These are phyloP conservation scores for Globisporangium mamillatum DNA, from an alignment of 352 stramenopile species.

Conservation along the genomic window DNA sequence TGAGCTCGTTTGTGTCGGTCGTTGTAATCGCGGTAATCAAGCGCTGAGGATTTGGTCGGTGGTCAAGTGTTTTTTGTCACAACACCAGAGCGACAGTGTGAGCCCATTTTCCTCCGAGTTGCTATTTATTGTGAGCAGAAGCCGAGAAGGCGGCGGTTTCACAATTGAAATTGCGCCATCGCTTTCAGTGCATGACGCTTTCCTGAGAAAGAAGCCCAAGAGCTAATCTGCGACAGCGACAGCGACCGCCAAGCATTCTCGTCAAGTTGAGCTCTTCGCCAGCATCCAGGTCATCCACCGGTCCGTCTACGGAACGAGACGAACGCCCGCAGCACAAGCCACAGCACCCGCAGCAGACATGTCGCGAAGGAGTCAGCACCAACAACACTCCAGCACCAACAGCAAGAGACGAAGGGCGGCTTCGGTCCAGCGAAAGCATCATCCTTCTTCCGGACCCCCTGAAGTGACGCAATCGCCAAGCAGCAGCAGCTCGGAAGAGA, in stretches of 20 bases:
- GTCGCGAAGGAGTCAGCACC: not conserved
- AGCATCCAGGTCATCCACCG: not conserved
- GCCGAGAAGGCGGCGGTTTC: not conserved
- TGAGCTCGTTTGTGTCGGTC: not conserved
- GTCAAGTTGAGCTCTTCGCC: not conserved
- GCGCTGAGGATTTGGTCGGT: not conserved
- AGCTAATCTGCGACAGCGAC: conserved; percentile 2
- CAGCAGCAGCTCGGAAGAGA: not conserved
- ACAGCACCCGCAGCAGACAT: not conserved
- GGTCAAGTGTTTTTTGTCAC: not conserved
- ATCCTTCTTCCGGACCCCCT: not conserved
- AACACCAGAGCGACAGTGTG: not conserved
- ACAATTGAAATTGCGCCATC: not conserved
- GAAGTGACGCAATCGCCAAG: not conserved
- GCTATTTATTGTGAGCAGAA: not conserved
- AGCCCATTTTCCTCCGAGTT: not conserved
- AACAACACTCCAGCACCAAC: not conserved
- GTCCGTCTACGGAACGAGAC: not conserved
- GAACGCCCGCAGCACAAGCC: not conserved
- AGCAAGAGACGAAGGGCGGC: not conserved
- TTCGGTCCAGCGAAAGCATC: conserved; percentile 1
- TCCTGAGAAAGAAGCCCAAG: not conserved
- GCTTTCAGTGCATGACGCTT: not conserved
- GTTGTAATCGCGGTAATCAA: not conserved
- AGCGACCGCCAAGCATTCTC: not conserved